Base-by-base conservation (phyloP, 805 yeast species). In the Suhomyces sp. region DNA sequence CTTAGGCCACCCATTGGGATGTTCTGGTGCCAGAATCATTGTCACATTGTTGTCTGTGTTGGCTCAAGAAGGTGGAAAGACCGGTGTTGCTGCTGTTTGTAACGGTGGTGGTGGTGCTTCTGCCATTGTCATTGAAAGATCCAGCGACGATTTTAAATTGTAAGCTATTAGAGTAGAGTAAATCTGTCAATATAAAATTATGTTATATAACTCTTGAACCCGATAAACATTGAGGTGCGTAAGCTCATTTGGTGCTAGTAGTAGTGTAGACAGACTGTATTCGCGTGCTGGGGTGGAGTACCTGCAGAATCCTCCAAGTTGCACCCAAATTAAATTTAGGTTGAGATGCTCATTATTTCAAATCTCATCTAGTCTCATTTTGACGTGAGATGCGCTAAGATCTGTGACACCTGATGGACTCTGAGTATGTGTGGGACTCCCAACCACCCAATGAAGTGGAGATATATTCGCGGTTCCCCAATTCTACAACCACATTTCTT, bases 71-170 rank as follows among this genome's bases (percentile, higher is more conserved):
- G 76, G 74, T 55, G 79, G 79, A 57, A 90, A 87, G 76, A 72
- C 85, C 61, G 99, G 99, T 71, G 90, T 85, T 60, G 97, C 97
- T 64, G 97, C 90, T 71, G 87, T 94, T 68, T 94, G 99, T 82
- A 94, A 94, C 73, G 99, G 99, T 79, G 99, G 99, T 66, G 99
- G 99, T 70, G 99, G 99, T 70, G 98, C 97, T 48, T 87, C 96
- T 52, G 86, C 98, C 24, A 78, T 94, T 64, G 90, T 94, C 56
- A 82, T 94, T 64, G 97, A 92, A 78, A 84, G 78, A 64, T 65
- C 84, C 44, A 74, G 68, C 41, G 54, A 49, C 46, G 74, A 70
- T 50, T 62, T 67, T 49, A 73, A 74, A 62, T 72, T 75, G 63
- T 74, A 66, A 53, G 48, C 42, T 27, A 24, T 33, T 29, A 29